These are phyloP conservation scores for Volvox africanus DNA, from an alignment of 139 green algal genomes.

Conservation along the genomic window DNA sequence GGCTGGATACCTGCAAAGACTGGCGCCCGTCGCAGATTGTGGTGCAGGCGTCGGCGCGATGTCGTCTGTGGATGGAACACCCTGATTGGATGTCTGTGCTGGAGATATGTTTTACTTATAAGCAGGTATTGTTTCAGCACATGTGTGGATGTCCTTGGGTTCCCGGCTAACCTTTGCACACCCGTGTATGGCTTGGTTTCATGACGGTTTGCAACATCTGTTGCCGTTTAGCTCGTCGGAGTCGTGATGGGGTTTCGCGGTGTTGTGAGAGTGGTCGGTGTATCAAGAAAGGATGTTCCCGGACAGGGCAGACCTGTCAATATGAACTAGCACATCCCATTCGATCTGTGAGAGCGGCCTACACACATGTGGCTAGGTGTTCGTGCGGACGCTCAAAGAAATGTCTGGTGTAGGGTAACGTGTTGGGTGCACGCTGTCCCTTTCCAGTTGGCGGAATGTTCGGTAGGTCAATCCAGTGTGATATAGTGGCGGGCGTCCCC, in stretches of 20 bases:
- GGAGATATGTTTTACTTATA: constrained; percentile 15
- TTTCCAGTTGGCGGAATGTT: not conserved
- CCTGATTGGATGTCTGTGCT: not conserved
- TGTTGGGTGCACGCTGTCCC: not conserved
- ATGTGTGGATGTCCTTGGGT: not conserved
- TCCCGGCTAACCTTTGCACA: not conserved
- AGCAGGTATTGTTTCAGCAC: constrained; percentile 12
- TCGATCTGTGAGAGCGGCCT: not conserved
- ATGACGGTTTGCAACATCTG: not conserved
- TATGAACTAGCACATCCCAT: not conserved
- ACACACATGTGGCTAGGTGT: not conserved
- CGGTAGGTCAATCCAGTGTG: not conserved
- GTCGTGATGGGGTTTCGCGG: not conserved
- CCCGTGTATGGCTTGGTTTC: constrained; percentile 13
- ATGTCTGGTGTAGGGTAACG: not conserved
- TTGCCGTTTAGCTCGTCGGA: not conserved
- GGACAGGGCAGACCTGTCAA: not conserved
- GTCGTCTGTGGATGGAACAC: not conserved
- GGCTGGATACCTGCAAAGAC: not conserved
- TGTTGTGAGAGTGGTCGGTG: not conserved
- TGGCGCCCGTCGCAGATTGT: not conserved
- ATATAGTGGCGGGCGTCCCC: not conserved
- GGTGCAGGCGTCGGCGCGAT: not conserved
- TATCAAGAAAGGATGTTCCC: not conserved
- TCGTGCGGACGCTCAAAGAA: not conserved